Conservation (phyloP, 495 filamentous ascomycete genomes). For the Glarea lozoyensis region DNA sequence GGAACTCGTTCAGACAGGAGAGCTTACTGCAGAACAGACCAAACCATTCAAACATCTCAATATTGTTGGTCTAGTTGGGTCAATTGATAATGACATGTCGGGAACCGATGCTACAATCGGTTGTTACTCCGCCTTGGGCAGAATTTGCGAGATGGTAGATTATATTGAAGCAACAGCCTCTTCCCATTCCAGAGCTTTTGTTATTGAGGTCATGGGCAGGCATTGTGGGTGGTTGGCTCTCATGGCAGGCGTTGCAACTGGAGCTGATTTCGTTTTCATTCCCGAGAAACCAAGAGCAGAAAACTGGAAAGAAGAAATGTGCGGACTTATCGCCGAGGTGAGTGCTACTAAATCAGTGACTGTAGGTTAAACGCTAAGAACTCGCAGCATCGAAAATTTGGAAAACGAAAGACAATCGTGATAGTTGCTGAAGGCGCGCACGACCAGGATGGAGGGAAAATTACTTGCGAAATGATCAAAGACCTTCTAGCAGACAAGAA, state of each 20-base stretch:
- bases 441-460: conserved; percentile 77
- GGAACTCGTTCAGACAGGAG: conserved; percentile 64
- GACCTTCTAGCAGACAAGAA: conserved; percentile 70
- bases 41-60: conserved; percentile 73
- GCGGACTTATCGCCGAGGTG: conserved; percentile 67
- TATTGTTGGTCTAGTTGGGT: conserved; percentile 92
- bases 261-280: conserved; percentile 94
- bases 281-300: conserved; percentile 87
- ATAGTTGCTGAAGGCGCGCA: conserved; percentile 95
- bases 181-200: conserved; percentile 95
- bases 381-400: conserved; percentile 72
- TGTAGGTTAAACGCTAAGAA: conserved; percentile 25
- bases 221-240: conserved; percentile 98
- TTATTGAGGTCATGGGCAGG: conserved; percentile 98
- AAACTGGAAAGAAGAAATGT: conserved; percentile 90
- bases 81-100: conserved; percentile 97
- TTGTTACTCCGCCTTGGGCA: conserved; percentile 82
- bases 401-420: conserved; percentile 95
- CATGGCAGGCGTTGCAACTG: conserved; percentile 92
- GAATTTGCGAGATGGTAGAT: conserved; percentile 92
- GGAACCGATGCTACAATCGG: conserved; percentile 97
- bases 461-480: conserved; percentile 71
- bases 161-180: conserved; percentile 94
- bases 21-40: conserved; percentile 61
- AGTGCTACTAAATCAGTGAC: background rate